phyloP scores from a whole-genome alignment of 805 yeast genomes.

The Scheffersomyces spartinae region DNA sequence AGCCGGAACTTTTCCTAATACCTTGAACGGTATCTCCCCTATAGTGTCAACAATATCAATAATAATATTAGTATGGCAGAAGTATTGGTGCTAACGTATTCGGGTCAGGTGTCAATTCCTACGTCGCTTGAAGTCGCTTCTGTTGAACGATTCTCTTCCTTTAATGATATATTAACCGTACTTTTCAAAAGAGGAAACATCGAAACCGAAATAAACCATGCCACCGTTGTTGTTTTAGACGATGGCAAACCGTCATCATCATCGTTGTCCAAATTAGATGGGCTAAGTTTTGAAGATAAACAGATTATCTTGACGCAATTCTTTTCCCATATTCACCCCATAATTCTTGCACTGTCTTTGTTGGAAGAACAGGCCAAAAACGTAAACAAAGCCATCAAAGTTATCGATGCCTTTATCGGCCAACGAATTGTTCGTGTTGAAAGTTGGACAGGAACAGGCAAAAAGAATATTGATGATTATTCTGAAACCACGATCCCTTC shows the following conservation, averaged over 20 bases:
- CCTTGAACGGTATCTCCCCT: too few species aligned
- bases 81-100: too few species aligned
- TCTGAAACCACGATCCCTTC: too few species aligned
- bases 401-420: slow-evolving; percentile 12
- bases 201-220: slow-evolving; percentile 21
- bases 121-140: too few species aligned
- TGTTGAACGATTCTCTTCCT: too few species aligned
- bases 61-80: too few species aligned
- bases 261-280: slow-evolving; percentile 9
- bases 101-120: too few species aligned
- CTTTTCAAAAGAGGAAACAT: slow-evolving; percentile 20
- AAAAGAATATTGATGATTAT: slow-evolving; percentile 10
- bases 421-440: slow-evolving; percentile 25
- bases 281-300: slow-evolving; percentile 15
- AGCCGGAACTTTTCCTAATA: too few species aligned
- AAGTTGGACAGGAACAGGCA: slow-evolving; percentile 31
- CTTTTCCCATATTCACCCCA: neutral
- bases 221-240: slow-evolving; percentile 19
- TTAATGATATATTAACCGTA: slow-evolving; percentile 9
- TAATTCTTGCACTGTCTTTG: neutral
- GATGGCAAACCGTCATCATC: slow-evolving; percentile 2
- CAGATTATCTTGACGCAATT: slow-evolving; percentile 17
- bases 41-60: too few species aligned
- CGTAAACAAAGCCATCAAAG: slow-evolving; percentile 9
- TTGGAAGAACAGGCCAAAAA: neutral